A percentile compares a stretch with the other conserved stretches of the same genome.
Conservation (phyloP, 495 filamentous ascomycete species). For the Trichocladium uniseriatum region DNA sequence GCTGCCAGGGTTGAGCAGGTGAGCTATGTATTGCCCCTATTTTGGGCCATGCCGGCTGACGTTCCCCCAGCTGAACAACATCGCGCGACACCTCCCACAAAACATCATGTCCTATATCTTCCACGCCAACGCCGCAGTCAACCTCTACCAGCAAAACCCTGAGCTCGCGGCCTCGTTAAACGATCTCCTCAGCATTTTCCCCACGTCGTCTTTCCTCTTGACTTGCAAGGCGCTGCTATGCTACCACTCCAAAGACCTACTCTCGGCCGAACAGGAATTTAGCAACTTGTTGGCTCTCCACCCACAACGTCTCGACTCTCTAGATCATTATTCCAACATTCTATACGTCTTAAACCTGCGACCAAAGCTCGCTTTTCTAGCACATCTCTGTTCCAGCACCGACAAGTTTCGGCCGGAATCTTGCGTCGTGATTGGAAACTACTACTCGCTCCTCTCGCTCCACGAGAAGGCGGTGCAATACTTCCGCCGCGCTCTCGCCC, state of each 20-base stretch:
- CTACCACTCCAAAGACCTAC: conserved; percentile 91
- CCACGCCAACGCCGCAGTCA: conserved; percentile 78
- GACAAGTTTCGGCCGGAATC: conserved; percentile 97
- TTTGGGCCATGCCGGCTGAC: conserved; percentile 8
- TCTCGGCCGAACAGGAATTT: conserved; percentile 78
- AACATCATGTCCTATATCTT: conserved; percentile 93
- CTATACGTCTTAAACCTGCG: conserved; percentile 83
- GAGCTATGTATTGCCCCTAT: conserved; percentile 17
- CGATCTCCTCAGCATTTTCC: conserved; percentile 74
- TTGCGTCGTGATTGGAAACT: conserved; percentile 94
- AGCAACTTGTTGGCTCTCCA: conserved; percentile 66
- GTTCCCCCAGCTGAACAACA: conserved; percentile 36
- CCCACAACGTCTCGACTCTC: conserved; percentile 78
- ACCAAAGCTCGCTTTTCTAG: conserved; percentile 84
- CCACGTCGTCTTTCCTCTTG: conserved; percentile 74
- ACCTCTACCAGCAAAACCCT: conserved; percentile 77
- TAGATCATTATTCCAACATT: conserved; percentile 95
- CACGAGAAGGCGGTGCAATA: conserved; percentile 98
- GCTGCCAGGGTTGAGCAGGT: conserved; percentile 73
- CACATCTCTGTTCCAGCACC: conserved; percentile 76
- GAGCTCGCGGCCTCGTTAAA: conserved; percentile 61
- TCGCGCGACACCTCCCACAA: conserved; percentile 57
- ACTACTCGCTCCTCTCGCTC: conserved; percentile 84
- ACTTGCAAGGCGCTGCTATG: conserved; percentile 79
- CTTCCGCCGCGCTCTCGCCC: conserved; percentile 89